Evolutionary conservation across 768 basidiomycete genomes (phyloP).

Genomic region (Leccinum truebloodii): DNA sequence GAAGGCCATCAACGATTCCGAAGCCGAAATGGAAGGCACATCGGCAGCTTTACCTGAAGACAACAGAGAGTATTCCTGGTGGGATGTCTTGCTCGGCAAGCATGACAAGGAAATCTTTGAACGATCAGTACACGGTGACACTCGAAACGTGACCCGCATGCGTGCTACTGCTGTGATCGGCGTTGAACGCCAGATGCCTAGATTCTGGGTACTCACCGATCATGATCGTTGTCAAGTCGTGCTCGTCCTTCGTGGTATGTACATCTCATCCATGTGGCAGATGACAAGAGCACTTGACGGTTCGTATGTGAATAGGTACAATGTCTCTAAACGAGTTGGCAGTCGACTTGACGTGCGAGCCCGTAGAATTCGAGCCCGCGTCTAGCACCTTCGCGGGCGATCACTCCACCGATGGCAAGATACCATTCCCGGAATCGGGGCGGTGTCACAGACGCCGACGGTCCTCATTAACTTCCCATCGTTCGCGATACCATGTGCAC

Average conservation of each 20-base stretch:
- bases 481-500: conserved; percentile 62
- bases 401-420: conserved; percentile 34
- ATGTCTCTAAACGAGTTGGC: conserved; percentile 88
- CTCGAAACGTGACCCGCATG: conserved; percentile 38
- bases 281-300: conserved; percentile 6
- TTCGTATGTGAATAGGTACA: conserved; percentile 49
- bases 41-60: conserved; percentile 35
- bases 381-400: conserved; percentile 33
- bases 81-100: conserved; percentile 77
- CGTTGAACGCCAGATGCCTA: conserved; percentile 69
- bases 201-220: conserved; percentile 86
- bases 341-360: conserved; percentile 81
- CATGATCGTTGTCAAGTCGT: conserved; percentile 73
- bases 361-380: conserved; percentile 63
- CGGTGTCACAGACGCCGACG: conserved; percentile 26
- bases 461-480: conserved; percentile 22
- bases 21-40: conserved; percentile 54
- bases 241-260: conserved; percentile 65
- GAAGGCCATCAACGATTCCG: conserved; percentile 67
- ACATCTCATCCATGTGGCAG: not conserved
- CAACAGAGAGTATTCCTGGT: conserved; percentile 65
- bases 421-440: conserved; percentile 36
- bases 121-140: conserved; percentile 44
- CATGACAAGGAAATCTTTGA: conserved; percentile 86
- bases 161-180: conserved; percentile 64